Evolutionary conservation across 352 stramenopile species (phyloP), one percentile per base, ranked within the genome.

Genomic region (Phytopythium vexans): DNA sequence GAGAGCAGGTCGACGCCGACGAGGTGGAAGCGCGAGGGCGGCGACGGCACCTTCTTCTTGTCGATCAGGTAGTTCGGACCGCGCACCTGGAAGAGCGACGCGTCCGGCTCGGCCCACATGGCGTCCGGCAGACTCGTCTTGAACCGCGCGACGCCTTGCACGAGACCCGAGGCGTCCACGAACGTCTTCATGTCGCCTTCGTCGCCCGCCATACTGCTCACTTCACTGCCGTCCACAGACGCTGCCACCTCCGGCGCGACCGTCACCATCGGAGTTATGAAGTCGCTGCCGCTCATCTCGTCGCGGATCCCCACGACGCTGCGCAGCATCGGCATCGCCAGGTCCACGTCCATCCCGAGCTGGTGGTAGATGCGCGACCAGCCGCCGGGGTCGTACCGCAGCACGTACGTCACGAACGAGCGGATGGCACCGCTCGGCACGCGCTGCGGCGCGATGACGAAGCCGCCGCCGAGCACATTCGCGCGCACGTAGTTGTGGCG

Each of bases 41-140:
- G 66, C 10, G 88, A 94, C 14, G 86, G 49, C 11, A 86, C 66
- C 60, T 97, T 97, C 52, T 96, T 94, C 72, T 89, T 91, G 64
- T 95, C 87, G 6, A 68, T 68, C 21, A 96, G 58, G 63, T 97
- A 97, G 57, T 93, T 96, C n/a, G 75, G 63, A 0, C 87, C 89
- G 27, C 91, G 87, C 21, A 97, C 74, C 52, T 77, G 74, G 54
- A 95, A 94, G 37, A 89, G 69, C 37, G 83, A 83, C 0, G 80
- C 75, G 42, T 95, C 86, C 2, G 86, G 86, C 56, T 95, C 86
- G 14, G 70, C 70, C 86, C 86, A 95, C 79, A 92, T 91, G 57
- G 87, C 89, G 56, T 90, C 75, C 0, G 83, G 75, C 8, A 94
- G 45, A 43, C 71, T 86, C 15, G 82, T 94, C 43, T 84, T 78